Conservation (phyloP, 176 grass and related monocot genomes). For the Guadua angustifolia region DNA sequence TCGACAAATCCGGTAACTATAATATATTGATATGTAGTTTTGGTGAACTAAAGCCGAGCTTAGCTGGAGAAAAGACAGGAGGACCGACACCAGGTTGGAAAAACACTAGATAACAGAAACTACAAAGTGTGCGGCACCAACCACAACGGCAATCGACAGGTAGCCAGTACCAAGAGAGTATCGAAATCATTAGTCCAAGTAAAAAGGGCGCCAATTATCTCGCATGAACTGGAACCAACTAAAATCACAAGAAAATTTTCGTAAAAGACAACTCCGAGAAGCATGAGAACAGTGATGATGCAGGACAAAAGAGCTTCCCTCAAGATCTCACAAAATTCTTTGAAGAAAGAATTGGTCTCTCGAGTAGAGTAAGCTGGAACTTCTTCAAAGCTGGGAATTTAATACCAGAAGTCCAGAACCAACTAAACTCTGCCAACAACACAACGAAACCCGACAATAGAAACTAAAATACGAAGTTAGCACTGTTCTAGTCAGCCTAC, state of each 20-base stretch:
- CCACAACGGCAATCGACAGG: constrained; percentile 8
- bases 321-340: background rate
- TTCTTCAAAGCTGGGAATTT: background rate
- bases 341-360: background rate
- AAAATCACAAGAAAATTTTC: background rate
- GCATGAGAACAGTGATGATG: background rate
- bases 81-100: constrained; percentile 42
- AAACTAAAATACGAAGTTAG: background rate
- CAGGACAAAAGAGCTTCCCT: background rate
- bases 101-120: constrained; percentile 38
- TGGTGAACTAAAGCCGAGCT: constrained; percentile 34
- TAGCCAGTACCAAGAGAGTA: constrained; percentile 29
- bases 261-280: background rate
- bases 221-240: background rate
- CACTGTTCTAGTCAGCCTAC: background rate
- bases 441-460: background rate
- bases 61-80: constrained; percentile 35
- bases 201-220: background rate
- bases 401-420: background rate
- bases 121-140: background rate
- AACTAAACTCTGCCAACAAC: background rate
- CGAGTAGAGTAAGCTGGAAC: background rate
- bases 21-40: background rate
- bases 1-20: no score
- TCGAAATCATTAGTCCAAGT: background rate